phyloP scores from a whole-genome alignment of 1,284 basidiomycete species.

The Thecaphora thlaspeos region DNA sequence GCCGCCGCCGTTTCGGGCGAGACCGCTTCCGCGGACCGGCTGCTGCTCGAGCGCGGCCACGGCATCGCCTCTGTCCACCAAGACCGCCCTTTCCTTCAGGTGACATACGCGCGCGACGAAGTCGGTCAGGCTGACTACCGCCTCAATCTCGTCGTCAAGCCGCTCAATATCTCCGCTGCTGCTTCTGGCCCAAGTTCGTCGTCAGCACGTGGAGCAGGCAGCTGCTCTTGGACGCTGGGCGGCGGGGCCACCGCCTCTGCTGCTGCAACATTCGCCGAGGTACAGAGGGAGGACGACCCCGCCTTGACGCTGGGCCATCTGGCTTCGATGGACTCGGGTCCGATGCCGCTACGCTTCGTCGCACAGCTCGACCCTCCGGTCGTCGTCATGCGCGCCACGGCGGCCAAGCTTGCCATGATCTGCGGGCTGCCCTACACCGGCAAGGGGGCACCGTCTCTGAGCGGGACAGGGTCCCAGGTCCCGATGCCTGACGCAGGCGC shows the following conservation, averaged over 20 bases:
- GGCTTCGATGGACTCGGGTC: constrained; percentile 1
- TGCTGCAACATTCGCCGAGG: not conserved
- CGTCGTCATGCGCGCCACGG: constrained; percentile 25
- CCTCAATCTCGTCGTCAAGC: constrained; percentile 4
- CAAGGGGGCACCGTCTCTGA: not conserved
- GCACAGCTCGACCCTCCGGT: constrained; percentile 22
- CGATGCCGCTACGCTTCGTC: constrained; percentile 20
- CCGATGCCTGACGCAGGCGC: constrained; percentile 2
- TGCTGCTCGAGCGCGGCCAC: constrained; percentile 21
- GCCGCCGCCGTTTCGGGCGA: constrained; percentile 1
- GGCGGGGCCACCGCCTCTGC: no score
- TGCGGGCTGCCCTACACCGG: constrained; percentile 8
- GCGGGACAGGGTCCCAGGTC: not conserved
- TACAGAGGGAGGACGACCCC: constrained; percentile 1
- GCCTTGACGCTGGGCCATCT: constrained; percentile 7
- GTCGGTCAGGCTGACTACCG: constrained; percentile 16
- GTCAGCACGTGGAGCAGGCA: no score
- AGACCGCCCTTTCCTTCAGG: constrained; percentile 14
- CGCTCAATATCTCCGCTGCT: constrained; percentile 17
- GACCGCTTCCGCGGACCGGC: constrained; percentile 1
- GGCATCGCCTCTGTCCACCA: constrained; percentile 18
- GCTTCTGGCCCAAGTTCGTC: not conserved
- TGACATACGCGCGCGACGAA: constrained; percentile 17
- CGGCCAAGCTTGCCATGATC: constrained; percentile 28
- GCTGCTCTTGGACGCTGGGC: no score